Conservation (phyloP, 2,329 filamentous ascomycete genomes). For the Claviceps sp. region DNA sequence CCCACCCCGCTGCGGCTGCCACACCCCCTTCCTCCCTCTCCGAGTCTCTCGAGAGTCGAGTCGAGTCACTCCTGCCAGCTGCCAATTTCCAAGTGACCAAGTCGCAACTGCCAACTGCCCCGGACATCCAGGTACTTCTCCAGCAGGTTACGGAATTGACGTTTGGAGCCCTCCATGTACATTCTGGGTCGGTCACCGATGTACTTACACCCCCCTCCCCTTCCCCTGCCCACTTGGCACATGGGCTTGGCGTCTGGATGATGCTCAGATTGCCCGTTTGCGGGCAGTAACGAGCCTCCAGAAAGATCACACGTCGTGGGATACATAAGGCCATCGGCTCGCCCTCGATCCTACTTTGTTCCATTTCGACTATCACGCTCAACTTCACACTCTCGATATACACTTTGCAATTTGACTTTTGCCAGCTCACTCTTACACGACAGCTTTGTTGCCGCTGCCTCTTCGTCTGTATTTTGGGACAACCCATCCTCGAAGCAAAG, state of each 20-base stretch:
- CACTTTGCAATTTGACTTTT: too few species aligned
- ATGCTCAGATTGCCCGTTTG: conserved; percentile 18
- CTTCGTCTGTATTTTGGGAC: neutral
- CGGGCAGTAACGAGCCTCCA: neutral
- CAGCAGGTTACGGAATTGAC: neutral
- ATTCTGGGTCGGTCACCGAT: too few species aligned
- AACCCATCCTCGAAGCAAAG: neutral
- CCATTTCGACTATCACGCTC: neutral
- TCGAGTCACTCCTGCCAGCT: too few species aligned
- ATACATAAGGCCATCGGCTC: conserved; percentile 19
- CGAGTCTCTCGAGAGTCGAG: too few species aligned
- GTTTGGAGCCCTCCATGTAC: too few species aligned
- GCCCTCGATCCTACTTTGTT: conserved; percentile 9
- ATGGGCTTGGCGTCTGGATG: neutral
- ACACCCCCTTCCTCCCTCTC: too few species aligned
- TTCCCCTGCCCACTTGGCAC: neutral
- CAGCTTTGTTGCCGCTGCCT: too few species aligned
- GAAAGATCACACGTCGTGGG: conserved; percentile 6
- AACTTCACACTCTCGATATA: neutral
- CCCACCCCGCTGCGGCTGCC: too few species aligned
- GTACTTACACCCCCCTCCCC: neutral
- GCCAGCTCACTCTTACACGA: too few species aligned
- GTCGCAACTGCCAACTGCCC: neutral
- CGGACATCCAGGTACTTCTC: conserved; percentile 6
- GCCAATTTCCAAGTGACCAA: too few species aligned